Evolutionary conservation across 1,284 basidiomycete species (phyloP), one percentile per base, ranked within the genome.

Genomic region (Gomphus bonarii): DNA sequence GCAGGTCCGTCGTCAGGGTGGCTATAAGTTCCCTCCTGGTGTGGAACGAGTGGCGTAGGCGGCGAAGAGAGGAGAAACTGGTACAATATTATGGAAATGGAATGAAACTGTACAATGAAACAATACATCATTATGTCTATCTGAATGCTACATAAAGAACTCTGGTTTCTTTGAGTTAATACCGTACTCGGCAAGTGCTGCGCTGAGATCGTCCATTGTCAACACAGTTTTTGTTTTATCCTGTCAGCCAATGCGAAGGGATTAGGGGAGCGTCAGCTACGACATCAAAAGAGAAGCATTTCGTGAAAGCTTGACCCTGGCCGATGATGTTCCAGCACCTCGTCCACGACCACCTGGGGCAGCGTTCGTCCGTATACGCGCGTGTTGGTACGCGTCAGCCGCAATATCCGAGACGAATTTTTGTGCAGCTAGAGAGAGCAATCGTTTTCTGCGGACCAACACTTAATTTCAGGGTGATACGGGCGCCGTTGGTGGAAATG

Each of bases 351-450:
- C 85, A 51, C 85, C 61, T 2, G 65, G 79, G 9, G 81, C 65
- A 51, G 87, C 86, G 60, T 87, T 88, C 2, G 86, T 92, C 55
- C 97, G 83, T 65, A 99, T 91, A 28, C 95, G 88, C 3, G 97
- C 95, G 69, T 98, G 97, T 67, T 98, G 94, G 71, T 93, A 99
- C 14, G 97, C 94, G 69, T 99, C 97, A 9, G 91, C 84, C 2
- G 95, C 91, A 61, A 99, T 95, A 69, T 99, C 97, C 11, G 93
- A 90, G 44, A 99, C 87, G 68, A 99, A 99, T 68, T 99, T 99
- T 69, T 99, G 97, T 0, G 95, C 93, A 1, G 97, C 95, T 31
- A 99, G 80, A 0, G 95, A 95, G 25, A 99, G 76, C 8, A 99
- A 80, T 5, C 95, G 86, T 73, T 97, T 97, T 61, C 92, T 95